Evolutionary conservation across 1,139 yeast genomes (phyloP), one percentile per base, ranked within the genome.

Genomic region (Maudiozyma humilis): DNA sequence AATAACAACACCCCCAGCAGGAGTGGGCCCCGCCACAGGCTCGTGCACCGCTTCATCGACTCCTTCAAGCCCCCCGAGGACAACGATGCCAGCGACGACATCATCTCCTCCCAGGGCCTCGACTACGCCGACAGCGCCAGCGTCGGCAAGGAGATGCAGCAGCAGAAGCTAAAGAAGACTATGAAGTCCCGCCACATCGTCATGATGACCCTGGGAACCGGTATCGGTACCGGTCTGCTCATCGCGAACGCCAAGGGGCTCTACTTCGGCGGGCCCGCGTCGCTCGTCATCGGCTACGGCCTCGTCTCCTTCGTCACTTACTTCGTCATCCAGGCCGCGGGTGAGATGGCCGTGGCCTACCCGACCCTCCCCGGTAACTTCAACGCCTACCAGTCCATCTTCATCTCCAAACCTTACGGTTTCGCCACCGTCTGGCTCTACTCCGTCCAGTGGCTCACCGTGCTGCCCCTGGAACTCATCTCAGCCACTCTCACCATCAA

Each of bases 381-480:
- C 62, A 71, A 81, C 35, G 75, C 82, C 43, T 82, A 78, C 60
- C 73, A 82, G 32, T 68, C 84, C 2, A 83, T 33, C 68, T 75
- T 46, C 70, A 67, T 85, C 38, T 88, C 82, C 53, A 70, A 76
- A 8, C 78, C 87, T 2, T 79, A 86, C 80, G 91, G 91, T 8
- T 81, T 82, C 59, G 78, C 85, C 23, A 76, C 79, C 52, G 82
- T 85, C 41, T 80, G 85, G 85, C 79, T 82, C 63, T 84, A 82
- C 60, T 82, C 78, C 38, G 63, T 85, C 55, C 86, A 80, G 67
- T 85, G 93, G 89, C 64, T 83, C 38, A 76, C 83, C 43, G 81
- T 82, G 17, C 65, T 82, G 46, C 91, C 94, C 0, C 65, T 83
- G 47, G 94, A 84, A 57, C 64, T 84, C 46, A 84, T 82, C 32